Percentiles rank a stretch among this genome's conserved stretches.
phyloP scores from a whole-genome alignment of 1,139 yeast species.

The Blastobotrys ciferrii region DNA sequence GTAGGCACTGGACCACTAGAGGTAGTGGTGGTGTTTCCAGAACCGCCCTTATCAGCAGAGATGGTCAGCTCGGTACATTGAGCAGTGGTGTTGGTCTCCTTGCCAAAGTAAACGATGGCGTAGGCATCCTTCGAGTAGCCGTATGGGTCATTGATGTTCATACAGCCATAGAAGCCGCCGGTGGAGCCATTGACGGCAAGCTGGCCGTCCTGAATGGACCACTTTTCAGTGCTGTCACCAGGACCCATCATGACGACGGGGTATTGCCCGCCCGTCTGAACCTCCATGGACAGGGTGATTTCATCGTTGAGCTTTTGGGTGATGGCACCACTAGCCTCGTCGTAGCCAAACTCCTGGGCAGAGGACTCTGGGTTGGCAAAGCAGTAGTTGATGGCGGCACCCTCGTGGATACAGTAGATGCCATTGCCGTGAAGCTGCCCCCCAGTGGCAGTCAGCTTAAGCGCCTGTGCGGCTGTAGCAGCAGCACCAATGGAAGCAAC shows the following conservation, averaged over 20 bases:
- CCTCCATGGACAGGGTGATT: not conserved
- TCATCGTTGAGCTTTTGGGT: not conserved
- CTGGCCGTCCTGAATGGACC: not conserved
- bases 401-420: constrained; percentile 3
- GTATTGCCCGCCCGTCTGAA: not conserved
- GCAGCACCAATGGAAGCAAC: constrained; percentile 2
- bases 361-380: not conserved
- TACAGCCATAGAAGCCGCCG: constrained; percentile 10
- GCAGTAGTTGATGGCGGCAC: constrained; percentile 6
- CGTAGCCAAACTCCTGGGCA: constrained; percentile 3
- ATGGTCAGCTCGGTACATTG: constrained; percentile 2
- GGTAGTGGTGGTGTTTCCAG: constrained; percentile 2
- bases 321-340: not conserved
- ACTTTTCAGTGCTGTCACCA: not conserved
- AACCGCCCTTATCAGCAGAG: constrained; percentile 1
- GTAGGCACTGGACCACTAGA: constrained; percentile 6
- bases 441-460: constrained; percentile 1
- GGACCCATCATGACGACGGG: constrained; percentile 1
- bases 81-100: not conserved
- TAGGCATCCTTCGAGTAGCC: constrained; percentile 6
- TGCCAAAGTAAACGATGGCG: constrained; percentile 2
- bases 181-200: constrained; percentile 6
- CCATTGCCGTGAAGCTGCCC: not conserved
- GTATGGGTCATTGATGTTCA: constrained; percentile 7
- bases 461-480: constrained; percentile 1